Evolutionary conservation across 495 filamentous ascomycete species (phyloP), one percentile per base, ranked within the genome.

Genomic region (Daldinia concentrica): DNA sequence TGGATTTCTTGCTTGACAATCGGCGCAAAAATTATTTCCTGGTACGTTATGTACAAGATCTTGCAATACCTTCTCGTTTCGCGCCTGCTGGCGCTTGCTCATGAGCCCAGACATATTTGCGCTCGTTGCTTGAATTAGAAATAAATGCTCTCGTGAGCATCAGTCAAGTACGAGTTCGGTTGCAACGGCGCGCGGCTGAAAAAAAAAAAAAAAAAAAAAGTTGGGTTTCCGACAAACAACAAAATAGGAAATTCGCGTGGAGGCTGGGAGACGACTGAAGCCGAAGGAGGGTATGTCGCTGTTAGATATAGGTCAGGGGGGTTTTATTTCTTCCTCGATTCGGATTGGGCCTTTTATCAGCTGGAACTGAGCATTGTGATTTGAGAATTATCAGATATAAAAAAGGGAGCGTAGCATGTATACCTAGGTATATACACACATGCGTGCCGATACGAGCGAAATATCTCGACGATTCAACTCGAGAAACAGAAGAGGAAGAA

Each of bases 61-160:
- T 77, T 97, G 93, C 72, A 99, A 84, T 30, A 88, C 83, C 76
- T 91, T 92, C 85, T 99, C 95, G 81, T 98, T 97, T 83, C 95
- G 94, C 86, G 90, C 92, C 85, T 97, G 94, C 82, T 97, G 92
- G 77, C 95, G 94, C 87, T 98, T 99, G 85, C 88, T 97, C 69
- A 86, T 72, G 29, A 82, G 75, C 52, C 77, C 79, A 29, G 85
- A 79, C 86, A 87, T 87, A 69, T 50, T 77, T 74, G 74, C 70
- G 75, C 60, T 64, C 48, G 45, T 36, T n/a, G 19, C 11, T n/a
- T 57, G 54, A 57, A 57, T 30, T 1, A 56, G 24, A 41, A 58
- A 62, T 39, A 15, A n/a, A 61, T 32, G 60, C 50, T 61, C 70
- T 43, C 70, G 64, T 57, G 70, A 68, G 64, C 70, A 67, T 64